These are phyloP conservation scores for Debaryomyces robertsiae DNA, from an alignment of 1,139 yeast genomes.

Conservation along the genomic window DNA sequence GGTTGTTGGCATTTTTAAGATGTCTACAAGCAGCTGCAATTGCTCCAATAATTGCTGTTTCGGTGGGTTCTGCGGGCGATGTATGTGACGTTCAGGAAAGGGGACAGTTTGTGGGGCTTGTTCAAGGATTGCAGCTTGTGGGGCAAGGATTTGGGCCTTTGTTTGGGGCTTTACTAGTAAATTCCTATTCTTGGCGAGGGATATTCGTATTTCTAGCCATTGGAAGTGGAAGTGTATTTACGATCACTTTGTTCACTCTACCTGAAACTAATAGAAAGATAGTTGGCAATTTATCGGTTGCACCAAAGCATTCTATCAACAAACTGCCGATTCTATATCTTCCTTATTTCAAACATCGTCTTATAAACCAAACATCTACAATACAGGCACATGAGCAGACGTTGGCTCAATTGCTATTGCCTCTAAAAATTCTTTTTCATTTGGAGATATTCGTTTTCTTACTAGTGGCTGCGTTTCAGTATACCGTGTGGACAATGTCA, in stretches of 20 bases:
- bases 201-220: constrained; percentile 41
- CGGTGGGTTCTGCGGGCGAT: constrained; percentile 45
- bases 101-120: constrained; percentile 44
- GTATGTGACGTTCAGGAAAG: constrained; percentile 38
- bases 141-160: constrained; percentile 46
- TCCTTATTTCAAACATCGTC: constrained; percentile 25
- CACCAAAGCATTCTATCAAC: constrained; percentile 26
- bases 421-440: constrained; percentile 32
- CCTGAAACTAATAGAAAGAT: constrained; percentile 42
- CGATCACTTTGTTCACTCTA: constrained; percentile 25
- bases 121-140: constrained; percentile 36
- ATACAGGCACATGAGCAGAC: constrained; percentile 22
- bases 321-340: constrained; percentile 27
- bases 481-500: constrained; percentile 41
- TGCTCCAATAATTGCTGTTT: constrained; percentile 43
- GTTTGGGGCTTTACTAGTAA: constrained; percentile 39
- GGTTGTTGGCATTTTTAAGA: constrained; percentile 39
- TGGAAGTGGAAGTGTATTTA: constrained; percentile 36
- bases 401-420: constrained; percentile 25
- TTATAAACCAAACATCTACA: constrained; percentile 32
- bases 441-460: constrained; percentile 27
- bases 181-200: constrained; percentile 39
- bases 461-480: constrained; percentile 37
- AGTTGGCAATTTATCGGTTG: constrained; percentile 43
- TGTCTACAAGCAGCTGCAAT: constrained; percentile 46